These are phyloP conservation scores for Thermothielavioides terrestris DNA, from an alignment of 495 filamentous ascomycete species.

Conservation along the genomic window DNA sequence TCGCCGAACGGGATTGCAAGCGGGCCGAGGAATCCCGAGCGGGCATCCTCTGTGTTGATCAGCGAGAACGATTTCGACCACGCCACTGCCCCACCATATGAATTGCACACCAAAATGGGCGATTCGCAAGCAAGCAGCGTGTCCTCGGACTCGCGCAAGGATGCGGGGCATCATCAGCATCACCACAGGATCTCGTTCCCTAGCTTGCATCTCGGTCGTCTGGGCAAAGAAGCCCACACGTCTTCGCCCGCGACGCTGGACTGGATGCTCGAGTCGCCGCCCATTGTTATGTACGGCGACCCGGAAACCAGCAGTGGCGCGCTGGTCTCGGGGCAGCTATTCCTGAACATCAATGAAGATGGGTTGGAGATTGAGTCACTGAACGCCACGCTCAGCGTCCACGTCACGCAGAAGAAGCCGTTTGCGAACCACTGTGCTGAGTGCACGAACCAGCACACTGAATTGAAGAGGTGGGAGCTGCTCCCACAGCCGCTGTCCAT, in stretches of 20 bases:
- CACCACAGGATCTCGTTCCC: slow-evolving; percentile 43
- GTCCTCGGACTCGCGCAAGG: slow-evolving; percentile 23
- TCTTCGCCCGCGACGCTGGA: slow-evolving; percentile 50
- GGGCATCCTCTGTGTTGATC: slow-evolving; percentile 29
- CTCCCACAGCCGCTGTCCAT: slow-evolving; percentile 58
- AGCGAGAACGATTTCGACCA: slow-evolving; percentile 27
- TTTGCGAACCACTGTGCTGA: slow-evolving; percentile 67
- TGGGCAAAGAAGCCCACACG: slow-evolving; percentile 34
- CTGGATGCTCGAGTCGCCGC: slow-evolving; percentile 81
- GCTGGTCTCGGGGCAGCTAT: slow-evolving; percentile 76
- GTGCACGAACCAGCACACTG: slow-evolving; percentile 59
- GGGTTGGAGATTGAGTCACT: slow-evolving; percentile 59
- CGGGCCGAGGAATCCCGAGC: slow-evolving; percentile 20
- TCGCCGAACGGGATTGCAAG: slow-evolving; percentile 20
- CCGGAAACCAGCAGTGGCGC: slow-evolving; percentile 73
- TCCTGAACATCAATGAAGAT: slow-evolving; percentile 58
- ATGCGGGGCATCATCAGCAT: slow-evolving; percentile 26
- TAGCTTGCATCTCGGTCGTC: slow-evolving; percentile 38
- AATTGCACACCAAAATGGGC: slow-evolving; percentile 19
- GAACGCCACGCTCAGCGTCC: slow-evolving; percentile 57
- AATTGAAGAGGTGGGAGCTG: slow-evolving; percentile 72
- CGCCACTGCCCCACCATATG: slow-evolving; percentile 10
- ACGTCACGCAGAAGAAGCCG: slow-evolving; percentile 66
- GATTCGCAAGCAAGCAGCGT: slow-evolving; percentile 23
- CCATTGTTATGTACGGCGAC: slow-evolving; percentile 72